phyloP scores from a whole-genome alignment of 2,329 filamentous ascomycete species.

The Orbilia javanica region DNA sequence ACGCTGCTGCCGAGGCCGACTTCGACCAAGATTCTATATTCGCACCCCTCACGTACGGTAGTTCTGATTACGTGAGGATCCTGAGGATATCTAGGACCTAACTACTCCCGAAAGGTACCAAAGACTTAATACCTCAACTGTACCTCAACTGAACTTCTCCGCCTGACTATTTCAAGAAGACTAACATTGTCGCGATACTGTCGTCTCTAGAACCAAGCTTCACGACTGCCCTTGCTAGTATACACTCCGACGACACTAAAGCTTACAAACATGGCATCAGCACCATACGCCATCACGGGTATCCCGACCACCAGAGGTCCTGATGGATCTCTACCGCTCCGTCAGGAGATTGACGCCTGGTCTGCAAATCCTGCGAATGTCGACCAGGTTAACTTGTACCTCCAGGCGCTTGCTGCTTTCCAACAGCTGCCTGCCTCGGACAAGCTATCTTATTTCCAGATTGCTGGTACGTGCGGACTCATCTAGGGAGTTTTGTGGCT shows the following conservation, averaged over 20 bases:
- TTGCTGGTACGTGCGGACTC: constrained; percentile 74
- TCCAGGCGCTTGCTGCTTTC: constrained; percentile 80
- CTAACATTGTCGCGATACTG: too few relatives aligned
- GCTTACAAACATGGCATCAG: constrained; percentile 28
- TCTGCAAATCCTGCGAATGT: constrained; percentile 49
- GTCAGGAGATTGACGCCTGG: constrained; percentile 56
- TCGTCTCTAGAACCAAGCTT: not conserved
- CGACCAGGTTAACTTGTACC: constrained; percentile 73
- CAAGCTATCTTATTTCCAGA: constrained; percentile 80
- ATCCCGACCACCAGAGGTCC: constrained; percentile 18
- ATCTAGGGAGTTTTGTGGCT: not conserved
- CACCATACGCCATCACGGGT: constrained; percentile 48
- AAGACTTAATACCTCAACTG: not conserved
- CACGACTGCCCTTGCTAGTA: not conserved
- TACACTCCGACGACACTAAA: not conserved
- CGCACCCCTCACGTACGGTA: not conserved
- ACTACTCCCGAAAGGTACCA: not conserved
- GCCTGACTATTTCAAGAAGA: too few relatives aligned
- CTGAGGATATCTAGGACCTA: not conserved
- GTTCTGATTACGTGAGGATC: constrained; percentile 7
- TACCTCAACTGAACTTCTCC: too few relatives aligned
- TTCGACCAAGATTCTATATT: not conserved
- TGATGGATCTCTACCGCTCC: constrained; percentile 32
- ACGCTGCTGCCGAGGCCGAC: not conserved
- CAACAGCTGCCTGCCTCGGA: constrained; percentile 75